phyloP scores from a whole-genome alignment of 1,284 basidiomycete genomes.

The Leucoagaricus sp. region DNA sequence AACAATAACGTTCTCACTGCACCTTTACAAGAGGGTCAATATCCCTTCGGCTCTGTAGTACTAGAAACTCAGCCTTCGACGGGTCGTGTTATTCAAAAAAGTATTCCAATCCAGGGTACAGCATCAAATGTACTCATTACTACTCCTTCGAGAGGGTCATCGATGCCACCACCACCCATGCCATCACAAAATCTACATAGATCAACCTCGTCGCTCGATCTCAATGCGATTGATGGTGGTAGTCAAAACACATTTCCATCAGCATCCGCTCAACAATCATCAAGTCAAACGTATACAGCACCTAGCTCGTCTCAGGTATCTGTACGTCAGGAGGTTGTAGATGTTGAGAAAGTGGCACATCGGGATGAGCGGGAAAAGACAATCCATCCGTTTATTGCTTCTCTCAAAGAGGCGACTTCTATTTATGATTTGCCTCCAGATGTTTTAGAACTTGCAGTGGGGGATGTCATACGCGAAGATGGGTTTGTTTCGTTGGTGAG shows the following conservation, averaged over 20 bases:
- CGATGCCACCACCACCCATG: slow-evolving; percentile 7
- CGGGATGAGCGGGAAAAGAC: not conserved
- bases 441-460: slow-evolving; percentile 49
- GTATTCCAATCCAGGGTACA: too few relatives aligned
- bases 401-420: slow-evolving; percentile 39
- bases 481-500: slow-evolving; percentile 51
- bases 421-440: slow-evolving; percentile 48
- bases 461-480: slow-evolving; percentile 56
- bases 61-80: not conserved
- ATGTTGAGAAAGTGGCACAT: not conserved
- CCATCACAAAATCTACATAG: not conserved
- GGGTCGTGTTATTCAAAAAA: not conserved
- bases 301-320: slow-evolving; percentile 5
- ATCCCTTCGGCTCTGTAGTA: not conserved
- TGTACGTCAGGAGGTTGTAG: not conserved
- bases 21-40: not conserved
- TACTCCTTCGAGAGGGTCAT: too few relatives aligned
- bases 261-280: not conserved
- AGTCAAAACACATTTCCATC: not conserved
- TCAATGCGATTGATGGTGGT: not conserved
- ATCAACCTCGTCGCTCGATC: not conserved
- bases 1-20: not conserved
- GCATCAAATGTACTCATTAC: too few relatives aligned
- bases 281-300: slow-evolving; percentile 4
- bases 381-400: slow-evolving; percentile 15